Percentiles rank a stretch among this genome's conserved stretches.
These are phyloP conservation scores for Citrus cavaleriei DNA, from an alignment of 345 rosid species.

Conservation along the genomic window DNA sequence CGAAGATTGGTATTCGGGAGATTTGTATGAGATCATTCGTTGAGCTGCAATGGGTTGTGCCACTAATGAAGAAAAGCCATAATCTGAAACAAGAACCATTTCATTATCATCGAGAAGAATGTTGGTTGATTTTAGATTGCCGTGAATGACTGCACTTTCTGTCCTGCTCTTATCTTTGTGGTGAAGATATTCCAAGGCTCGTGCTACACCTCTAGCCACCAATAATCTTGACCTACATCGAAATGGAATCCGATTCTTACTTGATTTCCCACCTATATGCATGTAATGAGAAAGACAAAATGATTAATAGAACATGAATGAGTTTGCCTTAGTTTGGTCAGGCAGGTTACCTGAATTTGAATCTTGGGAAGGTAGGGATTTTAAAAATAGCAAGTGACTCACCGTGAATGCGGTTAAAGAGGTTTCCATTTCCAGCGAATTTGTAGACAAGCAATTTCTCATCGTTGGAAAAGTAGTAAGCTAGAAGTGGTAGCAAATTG, in stretches of 20 bases:
- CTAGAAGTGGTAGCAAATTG: slow-evolving; percentile 56
- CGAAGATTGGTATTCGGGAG: slow-evolving; percentile 40
- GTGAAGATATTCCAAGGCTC: slow-evolving; percentile 55
- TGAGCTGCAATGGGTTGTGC: slow-evolving; percentile 41
- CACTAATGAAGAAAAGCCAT: slow-evolving; percentile 37
- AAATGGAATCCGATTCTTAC: slow-evolving; percentile 33
- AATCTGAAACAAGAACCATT: slow-evolving; percentile 41
- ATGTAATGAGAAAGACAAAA: background rate
- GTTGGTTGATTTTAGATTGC: slow-evolving; percentile 57
- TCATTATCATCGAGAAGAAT: slow-evolving; percentile 44
- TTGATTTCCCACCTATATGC: too few species aligned
- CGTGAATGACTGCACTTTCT: slow-evolving; percentile 33
- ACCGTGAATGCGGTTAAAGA: slow-evolving; percentile 54
- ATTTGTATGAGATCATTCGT: slow-evolving; percentile 36
- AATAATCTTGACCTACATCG: slow-evolving; percentile 45
- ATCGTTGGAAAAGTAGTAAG: slow-evolving; percentile 62
- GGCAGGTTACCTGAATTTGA: too few species aligned
- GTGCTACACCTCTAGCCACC: slow-evolving; percentile 41
- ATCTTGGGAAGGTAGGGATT: too few species aligned
- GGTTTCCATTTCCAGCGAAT: slow-evolving; percentile 42
- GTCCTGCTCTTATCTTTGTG: slow-evolving; percentile 8
- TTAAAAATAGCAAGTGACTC: background rate
- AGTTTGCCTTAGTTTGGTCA: too few species aligned
- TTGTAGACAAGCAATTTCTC: slow-evolving; percentile 54
- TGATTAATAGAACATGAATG: background rate